Evolutionary conservation across 148 eudicot species (phyloP), one percentile per base, ranked within the genome.

Genomic region (Cornus kousa): DNA sequence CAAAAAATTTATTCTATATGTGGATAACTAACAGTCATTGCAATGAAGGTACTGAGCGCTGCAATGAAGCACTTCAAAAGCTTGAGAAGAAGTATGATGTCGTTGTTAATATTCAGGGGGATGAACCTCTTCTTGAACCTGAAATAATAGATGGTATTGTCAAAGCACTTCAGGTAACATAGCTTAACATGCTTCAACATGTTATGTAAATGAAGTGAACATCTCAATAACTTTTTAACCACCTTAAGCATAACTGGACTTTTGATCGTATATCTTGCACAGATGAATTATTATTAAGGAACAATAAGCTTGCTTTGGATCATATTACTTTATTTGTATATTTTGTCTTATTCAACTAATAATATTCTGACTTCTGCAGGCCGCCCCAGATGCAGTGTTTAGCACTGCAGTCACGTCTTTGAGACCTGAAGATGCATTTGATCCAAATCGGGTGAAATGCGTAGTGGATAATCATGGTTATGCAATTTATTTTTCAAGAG

Each of bases 51-150:
- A 92, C 98, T 39, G 99, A 92, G 80, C 91, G 98, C 33, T 96
- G 99, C 86, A 90, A 89, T 82, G 99, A 96, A 92, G 98, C 97
- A 50, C 91, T 93, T 80, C 85, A 87, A 78, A 96, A 92, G 83
- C 99, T 97, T 80, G 83, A 80, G 57, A 90, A 94, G 82, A 87
- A 88, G 83, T 96, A 92, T 82, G 99, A 97, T 71, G 81, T 97
- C 82, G 99, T 97, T 24, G 98, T 97, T 76, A 97, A 97, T 81
- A 94, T 94, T 80, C 99, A 97, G 83, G 98, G 99, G 31, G 99
- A 97, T 83, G 98, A 97, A 79, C 98, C 99, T 75, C 90, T 96
- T 55, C 91, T 96, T 74, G 97, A 96, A 80, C 98, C 98, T 57
- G 98, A 93, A 83, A 88, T 96, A 70, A 91, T 96, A 71, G 99